A percentile compares a stretch with the other conserved stretches of the same genome.
These are phyloP conservation scores for Brassica juncea DNA, from an alignment of 345 rosid species.

Conservation along the genomic window DNA sequence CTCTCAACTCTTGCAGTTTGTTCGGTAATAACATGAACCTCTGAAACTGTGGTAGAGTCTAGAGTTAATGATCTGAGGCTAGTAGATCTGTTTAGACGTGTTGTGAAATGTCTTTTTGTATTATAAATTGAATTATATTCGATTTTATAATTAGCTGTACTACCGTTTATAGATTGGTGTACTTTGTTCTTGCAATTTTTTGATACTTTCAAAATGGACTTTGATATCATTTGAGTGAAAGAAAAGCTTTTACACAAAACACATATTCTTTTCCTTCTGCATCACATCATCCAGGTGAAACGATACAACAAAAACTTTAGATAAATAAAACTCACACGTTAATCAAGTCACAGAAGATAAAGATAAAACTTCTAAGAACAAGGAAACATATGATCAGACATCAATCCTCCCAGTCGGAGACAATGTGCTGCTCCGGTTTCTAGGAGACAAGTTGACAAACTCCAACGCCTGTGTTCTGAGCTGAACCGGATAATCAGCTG, in stretches of 20 bases:
- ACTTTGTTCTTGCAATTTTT: too few relatives aligned
- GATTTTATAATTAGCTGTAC: too few relatives aligned
- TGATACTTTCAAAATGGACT: too few relatives aligned
- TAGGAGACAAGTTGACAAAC: conserved; percentile 75
- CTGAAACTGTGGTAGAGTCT: not conserved
- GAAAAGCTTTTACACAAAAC: not conserved
- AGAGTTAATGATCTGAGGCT: not conserved
- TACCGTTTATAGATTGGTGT: too few relatives aligned
- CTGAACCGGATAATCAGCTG: conserved; percentile 83
- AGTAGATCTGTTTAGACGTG: not conserved
- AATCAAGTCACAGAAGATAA: conserved; percentile 12
- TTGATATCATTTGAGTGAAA: not conserved
- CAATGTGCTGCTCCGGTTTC: conserved; percentile 31
- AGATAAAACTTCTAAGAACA: conserved; percentile 4
- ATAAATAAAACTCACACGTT: conserved; percentile 23
- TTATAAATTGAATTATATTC: too few relatives aligned
- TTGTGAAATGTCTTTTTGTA: too few relatives aligned
- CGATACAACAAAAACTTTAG: conserved; percentile 2
- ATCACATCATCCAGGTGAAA: not conserved
- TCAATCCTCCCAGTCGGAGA: conserved; percentile 38
- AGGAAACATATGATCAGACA: conserved; percentile 22
- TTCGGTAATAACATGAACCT: not conserved
- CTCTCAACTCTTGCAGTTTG: not conserved
- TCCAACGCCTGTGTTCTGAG: conserved; percentile 78
- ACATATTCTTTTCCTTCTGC: not conserved